Conservation (phyloP, 1,139 yeast species). For the Sugiyamaella castrensis region DNA sequence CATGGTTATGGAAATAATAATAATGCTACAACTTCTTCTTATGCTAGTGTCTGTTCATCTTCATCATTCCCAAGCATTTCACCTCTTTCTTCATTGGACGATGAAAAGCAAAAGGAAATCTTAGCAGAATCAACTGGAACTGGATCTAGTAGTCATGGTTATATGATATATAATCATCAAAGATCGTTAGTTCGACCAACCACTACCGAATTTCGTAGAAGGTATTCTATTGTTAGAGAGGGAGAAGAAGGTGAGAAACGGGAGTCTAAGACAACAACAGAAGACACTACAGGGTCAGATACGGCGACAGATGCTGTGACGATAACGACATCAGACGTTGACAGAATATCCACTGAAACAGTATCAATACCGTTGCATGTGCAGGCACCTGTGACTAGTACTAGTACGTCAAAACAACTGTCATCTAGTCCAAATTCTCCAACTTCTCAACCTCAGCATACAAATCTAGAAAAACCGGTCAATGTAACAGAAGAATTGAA, state of each 20-base stretch:
- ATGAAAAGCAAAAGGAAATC: slow-evolving; percentile 32
- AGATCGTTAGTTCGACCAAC: slow-evolving; percentile 11
- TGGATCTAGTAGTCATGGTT: slow-evolving; percentile 8
- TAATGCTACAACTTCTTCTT: slow-evolving; percentile 22
- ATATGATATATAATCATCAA: slow-evolving; percentile 19
- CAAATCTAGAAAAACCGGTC: neutral
- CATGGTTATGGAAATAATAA: slow-evolving; percentile 16
- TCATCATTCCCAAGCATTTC: slow-evolving; percentile 28
- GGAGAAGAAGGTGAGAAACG: neutral
- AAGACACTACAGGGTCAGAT: neutral
- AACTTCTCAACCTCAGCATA: too few relatives aligned
- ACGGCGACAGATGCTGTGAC: neutral
- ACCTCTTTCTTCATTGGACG: slow-evolving; percentile 35
- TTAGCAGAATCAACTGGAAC: slow-evolving; percentile 20
- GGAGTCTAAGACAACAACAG: neutral
- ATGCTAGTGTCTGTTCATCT: slow-evolving; percentile 24
- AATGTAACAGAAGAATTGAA: neutral
- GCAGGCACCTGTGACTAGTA: too few relatives aligned
- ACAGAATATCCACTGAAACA: neutral
- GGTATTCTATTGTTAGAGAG: slow-evolving; percentile 14
- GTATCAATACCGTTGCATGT: neutral
- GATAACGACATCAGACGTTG: neutral
- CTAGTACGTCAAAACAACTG: too few relatives aligned
- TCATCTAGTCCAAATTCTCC: too few relatives aligned
- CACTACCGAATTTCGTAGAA: slow-evolving; percentile 8